Base-by-base conservation (phyloP, 2,329 filamentous ascomycete species). In the Sporothrix pseudoabietina region DNA sequence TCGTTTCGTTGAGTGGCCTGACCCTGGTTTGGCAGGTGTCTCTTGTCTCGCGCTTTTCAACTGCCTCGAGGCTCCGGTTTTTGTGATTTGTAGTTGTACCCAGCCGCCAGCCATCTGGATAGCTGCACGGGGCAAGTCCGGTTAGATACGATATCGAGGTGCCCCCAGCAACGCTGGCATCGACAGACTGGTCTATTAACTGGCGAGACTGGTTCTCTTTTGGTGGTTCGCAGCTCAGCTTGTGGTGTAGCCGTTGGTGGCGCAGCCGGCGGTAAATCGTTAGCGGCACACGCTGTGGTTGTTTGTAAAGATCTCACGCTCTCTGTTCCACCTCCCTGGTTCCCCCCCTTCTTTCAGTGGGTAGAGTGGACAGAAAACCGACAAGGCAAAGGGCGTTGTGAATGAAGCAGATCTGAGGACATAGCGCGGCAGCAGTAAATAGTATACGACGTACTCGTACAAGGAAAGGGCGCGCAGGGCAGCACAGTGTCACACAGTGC, bases 211-310 rank as follows among this genome's bases (percentile, higher is more conserved):
- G 26, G 26, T 26, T 26, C 26, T 26, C 26, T 44, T 69, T 26
- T 30, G 49, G 35, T 47, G 16, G 69, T 30, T 55, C 16, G 49
- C 52, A 59, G 22, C 57, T 35, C 35, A 39, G 54, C 39, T 52
- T 49, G 55, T 30, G 32, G 35, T 26, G 49, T 26, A 44, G 32
- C 59, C 70, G 59, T 66, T 72, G 30, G 71, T 72, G 71, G 71
- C 71, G 71, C 71, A 72, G 71, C 71, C 68, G 70, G 59, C 70
- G 70, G 70, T 71, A 59, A 63, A 52, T 65, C 44, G 44, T 55
- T 71, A 65, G 70, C 70, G 61, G 71, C 59, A 39, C 47, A 61
- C 30, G 22, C 26, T 55, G 71, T 59, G 35, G 49, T 66, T 30
- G 44, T 68, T 41, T 41, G 49, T 12, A 30, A 55, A 35, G 35